Base-by-base conservation (phyloP, 164 flowering plant species). In the Magnolia kwangsiensis region DNA sequence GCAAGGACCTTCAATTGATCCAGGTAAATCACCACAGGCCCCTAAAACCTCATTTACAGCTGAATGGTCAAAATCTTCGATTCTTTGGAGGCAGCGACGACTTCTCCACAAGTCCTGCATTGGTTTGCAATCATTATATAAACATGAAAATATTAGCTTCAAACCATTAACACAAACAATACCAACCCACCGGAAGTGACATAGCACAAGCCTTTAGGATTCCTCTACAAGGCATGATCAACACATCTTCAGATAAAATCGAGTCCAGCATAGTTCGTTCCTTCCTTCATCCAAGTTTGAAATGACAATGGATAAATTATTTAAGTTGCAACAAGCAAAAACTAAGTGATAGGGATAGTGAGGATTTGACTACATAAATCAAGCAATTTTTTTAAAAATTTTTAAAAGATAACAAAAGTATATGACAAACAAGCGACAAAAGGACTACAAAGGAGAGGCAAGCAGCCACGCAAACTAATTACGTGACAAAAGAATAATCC, bases 11-110 rank as follows among this genome's bases (percentile, higher is more conserved):
- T 84, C 87, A 63, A 85, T 80, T 24, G 74, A 50, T 20, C 71
- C 81, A 24, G 88, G 87, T 74, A 82, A 79, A 63, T 84, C 83
- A 72, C 97, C 98, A 81, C 91, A 89, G 45, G 96, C 97, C 23
- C 99, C 99, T 75, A 95, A 85, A 45, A 87, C 85, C 61, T 83
- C 73, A 81, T 95, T 93, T 72, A 85, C 95, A 64, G 85, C 83
- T 63, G 97, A 85, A 83, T 95, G 98, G 78, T 92, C 94, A 82
- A 95, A 92, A 63, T 97, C 97, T 84, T 93, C 99, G 72, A 95
- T 80, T 72, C 81, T 81, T 67, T 81, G 71, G 37, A 95, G 87
- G 84, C 84, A 73, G 78, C 94, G 51, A 21, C 96, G 93, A 73
- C 99, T 92, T 73, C 76, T 87, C 99, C 99, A 95, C n/a, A 92